Evolutionary conservation across 75 land plant genomes (phyloP), one percentile per base, ranked within the genome.

Genomic region (Picea sitchensis): DNA sequence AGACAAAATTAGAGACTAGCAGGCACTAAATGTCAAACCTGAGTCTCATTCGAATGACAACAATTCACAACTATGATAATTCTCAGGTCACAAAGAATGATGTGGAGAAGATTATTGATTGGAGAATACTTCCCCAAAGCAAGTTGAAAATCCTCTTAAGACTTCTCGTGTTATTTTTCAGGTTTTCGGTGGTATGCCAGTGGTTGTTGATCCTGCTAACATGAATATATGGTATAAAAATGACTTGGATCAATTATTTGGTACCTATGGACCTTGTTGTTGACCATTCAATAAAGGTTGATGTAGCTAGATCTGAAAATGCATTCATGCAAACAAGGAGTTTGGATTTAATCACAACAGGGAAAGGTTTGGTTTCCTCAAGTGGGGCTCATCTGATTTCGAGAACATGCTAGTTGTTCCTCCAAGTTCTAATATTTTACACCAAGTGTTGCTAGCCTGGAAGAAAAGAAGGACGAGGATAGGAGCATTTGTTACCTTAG

Each of bases 161-260:
- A 96, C 98, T 80, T 96, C 98, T 11, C 83, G 98, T 59, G 98
- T 96, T 9, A 86, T 96, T 57, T 81, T 96, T 3, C 98, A 96
- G 98, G 98, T 95, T 84, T 95, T 95, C 73, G 93, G 96, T 65
- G 98, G 98, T 71, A 96, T 95, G 4, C 98, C 98, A 56, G 96
- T 92, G 26, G 91, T 95, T 56, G 98, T 95, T 71, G 98, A 95
- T 79, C 90, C 93, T 30, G 98, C 98, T 60, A 89, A 92, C 67
- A 95, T 95, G 98, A 85, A 94, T 13, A 94, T n/a, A 93, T 88
- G 98, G 96, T 0, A 95, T 95, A 86, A 95, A 86, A 62, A 26
- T 88, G 85, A 21, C 91, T 95, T 73, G 92, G 96, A 95, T 95
- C 73, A 95, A 95, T 82, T 96, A 96, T 58, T 83, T 95, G 94